Conservation (phyloP, 202 grass and related monocot genomes). For the Panicum virgatum region DNA sequence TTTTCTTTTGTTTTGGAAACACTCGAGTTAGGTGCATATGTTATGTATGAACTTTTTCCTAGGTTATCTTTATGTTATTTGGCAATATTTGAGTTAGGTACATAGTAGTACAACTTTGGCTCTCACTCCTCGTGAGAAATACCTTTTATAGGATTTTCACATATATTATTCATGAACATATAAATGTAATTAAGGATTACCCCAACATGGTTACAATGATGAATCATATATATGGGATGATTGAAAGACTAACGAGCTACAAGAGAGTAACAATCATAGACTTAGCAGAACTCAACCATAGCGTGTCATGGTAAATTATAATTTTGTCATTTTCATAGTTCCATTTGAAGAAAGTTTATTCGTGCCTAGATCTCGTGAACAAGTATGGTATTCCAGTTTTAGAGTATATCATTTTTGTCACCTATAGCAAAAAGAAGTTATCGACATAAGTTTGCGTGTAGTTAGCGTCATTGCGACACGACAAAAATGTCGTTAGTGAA, state of each 20-base stretch:
- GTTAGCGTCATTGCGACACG: background rate
- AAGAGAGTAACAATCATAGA: background rate
- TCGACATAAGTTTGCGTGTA: background rate
- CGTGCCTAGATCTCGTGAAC: background rate
- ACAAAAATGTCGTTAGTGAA: background rate
- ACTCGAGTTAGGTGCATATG: background rate
- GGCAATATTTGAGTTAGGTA: constrained; percentile 1
- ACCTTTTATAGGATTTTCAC: background rate
- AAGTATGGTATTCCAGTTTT: background rate
- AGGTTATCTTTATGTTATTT: background rate
- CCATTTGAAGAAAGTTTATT: background rate
- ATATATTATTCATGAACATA: background rate
- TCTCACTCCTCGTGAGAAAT: background rate
- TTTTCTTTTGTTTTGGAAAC: constrained; percentile 9
- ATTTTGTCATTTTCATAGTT: background rate
- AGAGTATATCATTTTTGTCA: background rate
- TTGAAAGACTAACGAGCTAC: background rate
- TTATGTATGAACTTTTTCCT: background rate
- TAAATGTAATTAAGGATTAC: background rate
- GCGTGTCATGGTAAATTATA: background rate
- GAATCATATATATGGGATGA: background rate
- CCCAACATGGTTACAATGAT: background rate
- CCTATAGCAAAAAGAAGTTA: background rate
- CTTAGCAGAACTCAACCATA: background rate
- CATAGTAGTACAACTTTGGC: background rate